Evolutionary conservation across 768 basidiomycete species (phyloP), one percentile per base, ranked within the genome.

Genomic region (Podaxis mareebaensis): DNA sequence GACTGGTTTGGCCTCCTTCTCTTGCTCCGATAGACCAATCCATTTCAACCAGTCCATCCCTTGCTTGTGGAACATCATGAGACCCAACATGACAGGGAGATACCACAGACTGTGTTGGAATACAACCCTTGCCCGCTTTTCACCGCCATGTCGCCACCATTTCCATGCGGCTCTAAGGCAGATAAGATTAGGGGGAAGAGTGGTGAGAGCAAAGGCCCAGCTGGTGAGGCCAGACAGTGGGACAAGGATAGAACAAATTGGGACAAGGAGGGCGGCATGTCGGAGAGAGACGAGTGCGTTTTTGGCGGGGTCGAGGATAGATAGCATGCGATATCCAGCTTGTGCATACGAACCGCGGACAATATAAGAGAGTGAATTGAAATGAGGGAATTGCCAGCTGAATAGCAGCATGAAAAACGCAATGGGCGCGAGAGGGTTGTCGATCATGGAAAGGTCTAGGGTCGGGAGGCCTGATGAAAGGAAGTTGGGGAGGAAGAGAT

Each of bases 311-410:
- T 87, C 81, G 54, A 92, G 77, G 61, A 95, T 90, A 36, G 89
- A 87, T 11, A 99, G 84, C 97, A 99, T 99, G 57, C 83, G 84
- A 73, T 96, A 99, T 17, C 96, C 96, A 20, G 91, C 93, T 71
- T 93, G 88, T 3, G 97, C 93, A 75, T 99, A 99, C 20, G 90
- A 90, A 10, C 84, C 86, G 40, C 96, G 87, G 8, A 96, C 84
- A 55, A 96, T 79, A 75, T 97, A 86, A 7, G 95, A 89, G n/a
- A 99, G 81, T 1, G 94, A 75, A 75, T 96, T 98, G 79, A 99
- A 99, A 74, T 99, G 96, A 39, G 96, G 96, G 77, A 99, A 99
- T 72, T 99, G 97, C 96, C 96, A 99, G 65, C 91, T 91, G 78
- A 89, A 99, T 8, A 97, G 83, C 53, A 99, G 75, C 76, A 89